Base-by-base conservation (phyloP, 345 rosid genomes). In the Arabidopsis suecica region DNA sequence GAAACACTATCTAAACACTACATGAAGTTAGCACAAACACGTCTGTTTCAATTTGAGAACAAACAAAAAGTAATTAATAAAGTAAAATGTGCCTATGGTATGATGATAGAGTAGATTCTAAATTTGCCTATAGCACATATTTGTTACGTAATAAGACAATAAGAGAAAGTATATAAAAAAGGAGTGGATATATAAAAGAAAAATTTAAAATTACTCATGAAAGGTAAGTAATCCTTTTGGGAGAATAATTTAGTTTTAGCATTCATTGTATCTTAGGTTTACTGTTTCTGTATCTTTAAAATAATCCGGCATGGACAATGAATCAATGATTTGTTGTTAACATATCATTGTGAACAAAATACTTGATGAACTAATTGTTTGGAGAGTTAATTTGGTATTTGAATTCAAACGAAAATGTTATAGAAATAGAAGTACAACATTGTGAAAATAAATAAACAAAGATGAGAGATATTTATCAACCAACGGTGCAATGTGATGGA, bases 21-120 rank as follows among this genome's bases (percentile, higher is more conserved):
- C 30, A 28, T 23, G 50, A 61, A 61, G 16, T 23, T 41, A 41
- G 34, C 36, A 61, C 22, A 41, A 61, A n/a, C 66, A 61, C 66
- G 50, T 61, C 66, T 41, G 36, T 61, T 57, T 57, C 34, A 5
- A 10, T 53, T 58, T 9, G 10, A 13, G 37, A 30, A 33, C 36
- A 33, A 33, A 33, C 0, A 51, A 11, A 55, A 55, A 55, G 16
- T 30, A 33, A 57, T n/a, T 14, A 57, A 1, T 7, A 32, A 33
- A 32, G 33, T 33, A 57, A 9, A 25, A 18, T 11, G 28, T 38
- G n/a, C 1, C 14, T 37, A 22, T 40, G 65, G 65, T 61, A 22
- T 61, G 34, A 61, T 41, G 9, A 28, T 8, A 23, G 23, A n/a
- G 36, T 61, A 12, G 22, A 14, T 41, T 61, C 50, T 41, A 23